Conservation (phyloP, 225 moss, liverwort and hornwort genomes). For the Climacium dendroides region DNA sequence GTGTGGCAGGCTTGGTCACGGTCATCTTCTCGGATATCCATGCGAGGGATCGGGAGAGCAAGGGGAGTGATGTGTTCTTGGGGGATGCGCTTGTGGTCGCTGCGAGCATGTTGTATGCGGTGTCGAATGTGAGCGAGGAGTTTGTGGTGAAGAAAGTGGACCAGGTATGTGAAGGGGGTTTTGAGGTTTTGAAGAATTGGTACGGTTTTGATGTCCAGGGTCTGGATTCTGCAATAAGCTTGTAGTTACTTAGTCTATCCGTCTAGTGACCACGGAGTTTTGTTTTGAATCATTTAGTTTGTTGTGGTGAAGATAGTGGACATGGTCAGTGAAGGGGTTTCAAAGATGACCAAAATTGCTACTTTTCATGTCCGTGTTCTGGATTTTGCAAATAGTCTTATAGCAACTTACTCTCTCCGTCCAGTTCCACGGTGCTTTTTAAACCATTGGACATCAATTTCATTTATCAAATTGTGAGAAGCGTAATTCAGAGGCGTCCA, state of each 20-base stretch:
- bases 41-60: slow-evolving; percentile 39
- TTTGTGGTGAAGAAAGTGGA: slow-evolving; percentile 75
- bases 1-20: slow-evolving; percentile 55
- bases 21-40: slow-evolving; percentile 89
- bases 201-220: neutral
- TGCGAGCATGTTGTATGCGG: slow-evolving; percentile 54
- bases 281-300: neutral
- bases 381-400: neutral
- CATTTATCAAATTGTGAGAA: neutral
- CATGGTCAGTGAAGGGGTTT: neutral
- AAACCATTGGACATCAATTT: neutral
- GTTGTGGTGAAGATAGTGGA: neutral
- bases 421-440: neutral
- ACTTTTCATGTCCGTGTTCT: neutral
- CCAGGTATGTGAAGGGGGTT: neutral
- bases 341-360: neutral
- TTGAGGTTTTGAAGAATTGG: neutral
- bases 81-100: slow-evolving; percentile 61
- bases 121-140: slow-evolving; percentile 86
- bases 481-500: neutral
- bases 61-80: slow-evolving; percentile 45
- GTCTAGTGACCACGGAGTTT: neutral
- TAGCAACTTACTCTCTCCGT: neutral
- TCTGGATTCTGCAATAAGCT: neutral
- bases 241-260: neutral